A percentile compares a stretch with the other conserved stretches of the same genome.
phyloP scores from a whole-genome alignment of 352 stramenopile genomes.

The Globisporangium parvum region DNA sequence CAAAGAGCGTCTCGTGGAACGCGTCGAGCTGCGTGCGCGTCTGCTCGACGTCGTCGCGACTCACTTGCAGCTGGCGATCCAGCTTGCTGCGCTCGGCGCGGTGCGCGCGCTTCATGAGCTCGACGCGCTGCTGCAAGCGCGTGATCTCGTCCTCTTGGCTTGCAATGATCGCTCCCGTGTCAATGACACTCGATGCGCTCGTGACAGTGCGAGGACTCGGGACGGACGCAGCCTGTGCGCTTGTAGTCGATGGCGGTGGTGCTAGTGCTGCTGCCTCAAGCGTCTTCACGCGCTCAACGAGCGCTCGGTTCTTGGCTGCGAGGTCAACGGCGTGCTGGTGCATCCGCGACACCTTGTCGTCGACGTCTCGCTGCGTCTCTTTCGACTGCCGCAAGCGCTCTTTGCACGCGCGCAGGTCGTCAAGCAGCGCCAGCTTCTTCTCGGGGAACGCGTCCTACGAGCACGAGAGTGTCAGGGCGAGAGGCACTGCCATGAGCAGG shows the following conservation, averaged over 20 bases:
- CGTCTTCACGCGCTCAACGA: slow-evolving; percentile 36
- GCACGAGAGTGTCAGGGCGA: neutral
- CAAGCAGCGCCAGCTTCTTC: slow-evolving; percentile 39
- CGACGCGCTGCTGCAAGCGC: slow-evolving; percentile 49
- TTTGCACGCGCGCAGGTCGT: slow-evolving; percentile 61
- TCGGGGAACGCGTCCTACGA: slow-evolving; percentile 40
- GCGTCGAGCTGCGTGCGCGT: slow-evolving; percentile 33
- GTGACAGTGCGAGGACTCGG: slow-evolving; percentile 1
- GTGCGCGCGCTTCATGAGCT: slow-evolving; percentile 55
- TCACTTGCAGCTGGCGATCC: slow-evolving; percentile 31
- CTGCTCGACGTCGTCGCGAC: slow-evolving; percentile 44
- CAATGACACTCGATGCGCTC: slow-evolving; percentile 7
- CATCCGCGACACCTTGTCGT: slow-evolving; percentile 38
- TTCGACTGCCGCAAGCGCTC: slow-evolving; percentile 55
- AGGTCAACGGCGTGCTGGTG: slow-evolving; percentile 62
- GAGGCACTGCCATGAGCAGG: no score
- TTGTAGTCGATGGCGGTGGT: slow-evolving; percentile 5
- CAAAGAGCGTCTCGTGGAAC: slow-evolving; percentile 40
- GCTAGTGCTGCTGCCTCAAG: slow-evolving; percentile 21
- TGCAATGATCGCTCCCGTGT: slow-evolving; percentile 39
- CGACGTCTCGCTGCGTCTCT: slow-evolving; percentile 35
- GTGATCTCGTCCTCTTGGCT: slow-evolving; percentile 65
- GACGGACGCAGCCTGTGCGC: neutral
- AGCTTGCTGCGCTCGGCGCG: slow-evolving; percentile 45
- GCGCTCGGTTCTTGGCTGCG: slow-evolving; percentile 42